phyloP scores from a whole-genome alignment of 306 rosid genomes.

The Medicago arabica region DNA sequence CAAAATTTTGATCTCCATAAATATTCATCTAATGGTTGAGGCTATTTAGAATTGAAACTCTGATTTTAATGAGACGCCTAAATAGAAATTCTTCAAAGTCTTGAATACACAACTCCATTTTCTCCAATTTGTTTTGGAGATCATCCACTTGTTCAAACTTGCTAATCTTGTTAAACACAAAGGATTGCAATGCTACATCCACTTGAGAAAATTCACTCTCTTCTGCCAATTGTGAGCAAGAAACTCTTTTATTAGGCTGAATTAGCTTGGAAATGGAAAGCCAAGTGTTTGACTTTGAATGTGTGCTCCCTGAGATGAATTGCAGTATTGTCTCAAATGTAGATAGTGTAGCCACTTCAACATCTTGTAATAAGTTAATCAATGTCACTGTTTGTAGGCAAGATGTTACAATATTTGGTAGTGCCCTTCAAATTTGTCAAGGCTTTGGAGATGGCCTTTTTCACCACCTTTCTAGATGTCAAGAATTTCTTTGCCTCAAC shows the following conservation, averaged over 20 bases:
- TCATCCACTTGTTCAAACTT: constrained; percentile 32
- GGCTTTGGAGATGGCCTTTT: constrained; percentile 26
- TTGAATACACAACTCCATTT: constrained; percentile 37
- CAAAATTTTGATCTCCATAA: constrained; percentile 31
- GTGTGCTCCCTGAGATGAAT: constrained; percentile 39
- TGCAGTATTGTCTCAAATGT: constrained; percentile 25
- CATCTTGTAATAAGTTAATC: constrained; percentile 26
- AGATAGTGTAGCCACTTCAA: constrained; percentile 32
- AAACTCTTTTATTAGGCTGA: constrained; percentile 19
- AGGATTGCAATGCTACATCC: constrained; percentile 41
- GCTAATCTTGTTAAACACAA: not conserved
- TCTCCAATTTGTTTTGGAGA: constrained; percentile 41
- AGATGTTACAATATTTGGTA: constrained; percentile 5
- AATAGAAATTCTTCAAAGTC: constrained; percentile 46
- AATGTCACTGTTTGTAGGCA: constrained; percentile 9
- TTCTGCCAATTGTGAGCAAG: constrained; percentile 18
- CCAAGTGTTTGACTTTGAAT: constrained; percentile 34
- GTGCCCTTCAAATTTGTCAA: constrained; percentile 30
- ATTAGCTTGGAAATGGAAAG: constrained; percentile 32
- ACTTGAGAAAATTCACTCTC: constrained; percentile 34
- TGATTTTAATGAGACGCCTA: constrained; percentile 44
- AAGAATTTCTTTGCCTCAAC: constrained; percentile 32
- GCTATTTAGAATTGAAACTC: constrained; percentile 44
- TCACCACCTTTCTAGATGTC: constrained; percentile 41
- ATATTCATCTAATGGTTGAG: constrained; percentile 31